phyloP scores from a whole-genome alignment of 2,329 filamentous ascomycete genomes.

The Cladophialophora bantiana region DNA sequence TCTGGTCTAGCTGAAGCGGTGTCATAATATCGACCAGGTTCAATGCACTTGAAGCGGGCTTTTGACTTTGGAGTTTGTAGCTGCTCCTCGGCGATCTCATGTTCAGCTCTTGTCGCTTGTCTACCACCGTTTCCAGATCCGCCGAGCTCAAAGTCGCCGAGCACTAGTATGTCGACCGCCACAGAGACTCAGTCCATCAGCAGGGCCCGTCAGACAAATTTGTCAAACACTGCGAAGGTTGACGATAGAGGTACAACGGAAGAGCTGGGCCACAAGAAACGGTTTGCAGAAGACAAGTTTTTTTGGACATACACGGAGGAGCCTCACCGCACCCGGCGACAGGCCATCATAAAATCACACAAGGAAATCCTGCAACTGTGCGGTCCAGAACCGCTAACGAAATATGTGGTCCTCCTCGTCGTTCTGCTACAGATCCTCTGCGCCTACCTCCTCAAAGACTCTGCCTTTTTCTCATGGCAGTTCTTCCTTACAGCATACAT shows the following conservation, averaged over 20 bases:
- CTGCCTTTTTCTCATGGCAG: constrained; percentile 78
- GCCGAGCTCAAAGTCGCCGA: background rate
- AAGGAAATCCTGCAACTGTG: constrained; percentile 98
- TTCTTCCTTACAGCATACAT: constrained; percentile 90
- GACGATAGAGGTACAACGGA: constrained; percentile 14
- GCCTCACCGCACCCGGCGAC: constrained; percentile 86
- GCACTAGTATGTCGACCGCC: constrained; percentile 28
- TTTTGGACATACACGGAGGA: constrained; percentile 99
- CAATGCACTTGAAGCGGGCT: background rate
- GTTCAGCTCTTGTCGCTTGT: background rate
- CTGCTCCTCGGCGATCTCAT: background rate
- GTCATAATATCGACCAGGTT: background rate
- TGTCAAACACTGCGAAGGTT: background rate
- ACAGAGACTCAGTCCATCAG: constrained; percentile 32
- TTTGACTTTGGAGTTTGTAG: background rate
- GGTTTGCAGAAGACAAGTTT: constrained; percentile 66
- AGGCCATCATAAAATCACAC: constrained; percentile 97
- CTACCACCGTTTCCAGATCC: background rate
- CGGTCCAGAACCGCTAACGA: constrained; percentile 92
- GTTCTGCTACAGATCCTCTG: constrained; percentile 80
- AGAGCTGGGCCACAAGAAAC: constrained; percentile 12
- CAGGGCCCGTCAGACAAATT: constrained; percentile 15
- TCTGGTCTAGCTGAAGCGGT: background rate
- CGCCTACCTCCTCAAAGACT: constrained; percentile 78
- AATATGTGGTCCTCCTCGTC: constrained; percentile 86